Conservation (phyloP, 208 protist species). For the Spironucleus salmonicida region DNA sequence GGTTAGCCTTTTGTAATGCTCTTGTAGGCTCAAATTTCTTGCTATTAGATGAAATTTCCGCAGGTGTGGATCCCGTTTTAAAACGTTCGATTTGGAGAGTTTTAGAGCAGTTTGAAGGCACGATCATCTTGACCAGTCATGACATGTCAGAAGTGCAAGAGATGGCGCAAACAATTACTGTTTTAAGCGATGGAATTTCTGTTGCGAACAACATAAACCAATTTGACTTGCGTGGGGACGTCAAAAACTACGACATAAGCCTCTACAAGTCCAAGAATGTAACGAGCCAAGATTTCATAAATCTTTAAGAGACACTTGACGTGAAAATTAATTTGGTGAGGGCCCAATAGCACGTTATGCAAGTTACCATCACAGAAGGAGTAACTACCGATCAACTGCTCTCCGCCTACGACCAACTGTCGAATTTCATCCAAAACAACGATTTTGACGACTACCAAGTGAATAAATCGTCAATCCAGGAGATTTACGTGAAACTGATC, state of each 20-base stretch:
- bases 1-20: background rate
- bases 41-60: slow-evolving; percentile 11
- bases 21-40: background rate
- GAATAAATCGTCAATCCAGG: no score
- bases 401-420: background rate
- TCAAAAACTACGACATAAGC: background rate
- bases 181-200: background rate
- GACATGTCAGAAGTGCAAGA: background rate
- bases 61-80: slow-evolving; percentile 11
- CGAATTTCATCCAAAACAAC: background rate
- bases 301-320: background rate
- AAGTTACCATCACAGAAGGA: background rate
- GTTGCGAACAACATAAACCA: background rate
- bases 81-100: slow-evolving; percentile 16
- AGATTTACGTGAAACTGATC: no score
- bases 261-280: background rate
- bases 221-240: background rate
- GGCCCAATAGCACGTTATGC: background rate
- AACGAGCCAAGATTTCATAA: background rate
- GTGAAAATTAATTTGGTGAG: background rate
- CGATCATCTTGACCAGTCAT: slow-evolving; percentile 10
- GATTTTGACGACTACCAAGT: no score
- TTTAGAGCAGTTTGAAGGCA: background rate
- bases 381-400: background rate
- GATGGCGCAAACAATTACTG: background rate